Base-by-base conservation (phyloP, 495 filamentous ascomycete genomes). In the Podospora anserina region DNA sequence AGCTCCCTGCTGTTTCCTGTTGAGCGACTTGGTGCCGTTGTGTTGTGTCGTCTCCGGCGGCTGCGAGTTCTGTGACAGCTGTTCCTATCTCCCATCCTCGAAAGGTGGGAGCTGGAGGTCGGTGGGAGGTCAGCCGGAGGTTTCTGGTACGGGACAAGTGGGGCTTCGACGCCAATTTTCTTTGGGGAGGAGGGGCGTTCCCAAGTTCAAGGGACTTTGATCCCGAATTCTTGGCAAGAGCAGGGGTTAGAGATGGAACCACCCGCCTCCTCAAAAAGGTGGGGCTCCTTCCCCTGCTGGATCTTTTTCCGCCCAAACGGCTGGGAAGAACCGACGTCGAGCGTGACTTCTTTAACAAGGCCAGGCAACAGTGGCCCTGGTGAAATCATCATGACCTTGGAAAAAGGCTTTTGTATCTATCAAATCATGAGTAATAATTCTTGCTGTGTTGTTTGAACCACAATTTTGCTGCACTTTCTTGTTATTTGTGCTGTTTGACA, bases 291-390 rank as follows among this genome's bases (percentile, higher is more conserved):
- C 70, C 70, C 65, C 30, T 68, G 65, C 65, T 32, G 27, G 61
- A 6, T 63, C 68, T 63, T 66, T 68, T 70, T 68, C 34, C 32
- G 28, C 64, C 70, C 72, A 71, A 72, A 71, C 73, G 60, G 65
- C 63, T 53, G 70, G 70, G 39, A 70, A 67, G 28, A 11, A n/a
- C 20, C 55, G 65, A 67, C 66, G 64, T 68, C 66, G 28, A 53
- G 67, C 70, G 66, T 66, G 66, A 70, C 64, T 49, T 62, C 63
- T 28, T 65, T 30, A 64, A 9, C 63, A 20, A 61, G 34, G 6
- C 28, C 60, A 66, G 58, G 64, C 68, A 66, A 63, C 64, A 53
- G 39, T 58, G 26, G 23, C n/a, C 62, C 44, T 39, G 19, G 0
- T 4, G 16, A 20, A 26, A 56, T 55, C 44, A 3, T 28, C 58